A percentile compares a stretch with the other conserved stretches of the same genome.
phyloP scores from a whole-genome alignment of 1,139 yeast species.

The Hyphopichia khmerensis region DNA sequence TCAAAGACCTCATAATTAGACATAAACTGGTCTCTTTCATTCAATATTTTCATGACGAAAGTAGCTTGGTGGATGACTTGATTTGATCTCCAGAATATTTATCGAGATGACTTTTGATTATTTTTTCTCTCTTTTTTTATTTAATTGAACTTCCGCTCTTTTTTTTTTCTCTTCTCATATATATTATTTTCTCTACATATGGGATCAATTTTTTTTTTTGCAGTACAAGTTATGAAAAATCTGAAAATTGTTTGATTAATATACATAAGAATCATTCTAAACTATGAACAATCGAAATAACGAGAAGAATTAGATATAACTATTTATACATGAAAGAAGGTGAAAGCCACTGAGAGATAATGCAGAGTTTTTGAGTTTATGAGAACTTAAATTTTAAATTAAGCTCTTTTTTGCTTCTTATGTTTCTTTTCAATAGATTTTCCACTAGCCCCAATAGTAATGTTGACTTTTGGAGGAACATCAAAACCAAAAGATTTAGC shows the following conservation, averaged over 20 bases:
- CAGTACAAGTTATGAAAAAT: background rate
- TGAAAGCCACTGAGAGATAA: background rate
- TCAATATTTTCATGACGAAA: constrained; percentile 35
- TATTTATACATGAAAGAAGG: background rate
- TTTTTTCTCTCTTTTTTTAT: background rate
- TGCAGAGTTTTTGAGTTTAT: background rate
- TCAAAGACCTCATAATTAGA: constrained; percentile 71
- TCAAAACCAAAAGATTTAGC: constrained; percentile 95
- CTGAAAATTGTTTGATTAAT: background rate
- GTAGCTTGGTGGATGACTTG: too few species aligned
- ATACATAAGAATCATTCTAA: background rate
- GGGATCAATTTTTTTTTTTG: too few species aligned
- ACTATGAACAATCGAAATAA: background rate
- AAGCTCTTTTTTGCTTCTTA: constrained; percentile 45
- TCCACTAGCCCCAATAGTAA: constrained; percentile 91
- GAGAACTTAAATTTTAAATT: background rate
- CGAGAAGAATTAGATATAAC: background rate
- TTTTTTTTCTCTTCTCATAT: background rate
- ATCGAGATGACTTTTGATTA: background rate
- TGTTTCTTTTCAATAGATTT: constrained; percentile 54
- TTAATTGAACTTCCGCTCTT: background rate
- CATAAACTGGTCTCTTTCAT: constrained; percentile 59
- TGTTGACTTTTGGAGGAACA: constrained; percentile 95
- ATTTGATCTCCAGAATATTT: too few species aligned
- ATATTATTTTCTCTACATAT: too few species aligned